phyloP scores from a whole-genome alignment of 2,329 filamentous ascomycete species.

The Penicillium sp. region DNA sequence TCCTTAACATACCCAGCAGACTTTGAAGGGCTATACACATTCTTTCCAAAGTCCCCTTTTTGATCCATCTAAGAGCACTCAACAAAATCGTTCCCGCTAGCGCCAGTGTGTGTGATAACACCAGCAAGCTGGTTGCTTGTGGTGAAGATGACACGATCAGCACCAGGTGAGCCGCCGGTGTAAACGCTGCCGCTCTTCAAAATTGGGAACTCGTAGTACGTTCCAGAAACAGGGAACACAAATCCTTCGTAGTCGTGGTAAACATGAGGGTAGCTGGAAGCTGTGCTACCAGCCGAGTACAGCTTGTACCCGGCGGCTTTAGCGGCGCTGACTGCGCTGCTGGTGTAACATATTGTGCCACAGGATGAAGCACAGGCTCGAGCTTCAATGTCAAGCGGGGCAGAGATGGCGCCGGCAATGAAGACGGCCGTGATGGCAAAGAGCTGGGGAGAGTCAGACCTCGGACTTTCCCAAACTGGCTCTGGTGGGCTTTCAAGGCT shows the following conservation, averaged over 20 bases:
- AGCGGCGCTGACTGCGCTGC: slow-evolving; percentile 53
- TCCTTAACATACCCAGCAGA: too few relatives aligned
- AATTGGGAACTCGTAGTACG: slow-evolving; percentile 67
- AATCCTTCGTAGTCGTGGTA: slow-evolving; percentile 68
- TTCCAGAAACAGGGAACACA: slow-evolving; percentile 57
- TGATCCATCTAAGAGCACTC: slow-evolving; percentile 47
- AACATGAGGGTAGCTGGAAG: slow-evolving; percentile 56
- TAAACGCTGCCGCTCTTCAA: slow-evolving; percentile 52
- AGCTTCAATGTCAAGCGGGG: slow-evolving; percentile 34
- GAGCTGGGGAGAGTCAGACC: slow-evolving; percentile 8
- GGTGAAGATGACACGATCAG: slow-evolving; percentile 69
- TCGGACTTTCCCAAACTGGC: neutral
- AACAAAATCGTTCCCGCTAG: slow-evolving; percentile 68
- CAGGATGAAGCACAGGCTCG: slow-evolving; percentile 56
- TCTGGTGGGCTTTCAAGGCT: neutral
- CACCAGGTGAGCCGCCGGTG: slow-evolving; percentile 63
- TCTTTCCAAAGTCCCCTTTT: too few relatives aligned
- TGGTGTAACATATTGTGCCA: slow-evolving; percentile 56
- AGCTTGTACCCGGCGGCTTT: slow-evolving; percentile 55
- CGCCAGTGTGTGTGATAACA: slow-evolving; percentile 70
- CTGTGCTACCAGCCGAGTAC: slow-evolving; percentile 43
- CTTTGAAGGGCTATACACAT: too few relatives aligned
- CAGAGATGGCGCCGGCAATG: slow-evolving; percentile 25
- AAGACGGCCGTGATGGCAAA: slow-evolving; percentile 24
- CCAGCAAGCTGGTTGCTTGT: slow-evolving; percentile 59